Conservation (phyloP, 495 filamentous ascomycete species). For the Penicillium longicatenatum region DNA sequence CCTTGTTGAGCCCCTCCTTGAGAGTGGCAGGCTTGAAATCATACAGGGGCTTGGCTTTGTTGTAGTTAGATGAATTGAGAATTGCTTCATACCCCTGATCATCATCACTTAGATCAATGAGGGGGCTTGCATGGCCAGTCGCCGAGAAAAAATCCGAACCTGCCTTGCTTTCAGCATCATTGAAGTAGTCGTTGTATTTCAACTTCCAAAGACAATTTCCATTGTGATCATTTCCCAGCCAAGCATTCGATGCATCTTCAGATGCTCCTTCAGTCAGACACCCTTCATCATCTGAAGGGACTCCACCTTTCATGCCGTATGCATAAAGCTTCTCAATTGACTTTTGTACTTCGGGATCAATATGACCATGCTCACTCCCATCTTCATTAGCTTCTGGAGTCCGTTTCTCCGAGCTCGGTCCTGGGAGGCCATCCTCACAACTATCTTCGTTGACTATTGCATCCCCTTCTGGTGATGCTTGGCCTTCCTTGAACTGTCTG, state of each 20-base stretch:
- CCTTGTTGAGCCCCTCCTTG: too few species aligned
- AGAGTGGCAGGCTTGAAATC: not conserved
- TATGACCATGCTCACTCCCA: not conserved
- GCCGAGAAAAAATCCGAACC: not conserved
- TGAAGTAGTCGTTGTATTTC: not conserved
- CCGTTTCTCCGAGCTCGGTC: too few species aligned
- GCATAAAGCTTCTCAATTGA: not conserved
- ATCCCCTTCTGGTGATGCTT: not conserved
- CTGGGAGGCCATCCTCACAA: not conserved
- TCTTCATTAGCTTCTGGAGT: not conserved
- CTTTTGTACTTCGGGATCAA: not conserved
- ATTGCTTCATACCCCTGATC: constrained; percentile 25
- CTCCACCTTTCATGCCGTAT: not conserved
- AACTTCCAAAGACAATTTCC: not conserved
- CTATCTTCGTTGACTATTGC: not conserved
- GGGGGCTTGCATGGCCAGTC: not conserved
- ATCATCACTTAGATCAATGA: not conserved
- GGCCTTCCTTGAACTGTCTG: constrained; percentile 7
- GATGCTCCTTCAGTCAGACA: not conserved
- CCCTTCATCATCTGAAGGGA: not conserved
- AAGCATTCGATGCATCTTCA: not conserved
- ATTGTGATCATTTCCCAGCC: not conserved
- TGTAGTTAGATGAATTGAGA: not conserved
- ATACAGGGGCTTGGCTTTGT: not conserved
- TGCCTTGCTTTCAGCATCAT: not conserved